Evolutionary conservation across 371 early-diverging fungal species (phyloP).

Genomic region (Mortierella polycephala): DNA sequence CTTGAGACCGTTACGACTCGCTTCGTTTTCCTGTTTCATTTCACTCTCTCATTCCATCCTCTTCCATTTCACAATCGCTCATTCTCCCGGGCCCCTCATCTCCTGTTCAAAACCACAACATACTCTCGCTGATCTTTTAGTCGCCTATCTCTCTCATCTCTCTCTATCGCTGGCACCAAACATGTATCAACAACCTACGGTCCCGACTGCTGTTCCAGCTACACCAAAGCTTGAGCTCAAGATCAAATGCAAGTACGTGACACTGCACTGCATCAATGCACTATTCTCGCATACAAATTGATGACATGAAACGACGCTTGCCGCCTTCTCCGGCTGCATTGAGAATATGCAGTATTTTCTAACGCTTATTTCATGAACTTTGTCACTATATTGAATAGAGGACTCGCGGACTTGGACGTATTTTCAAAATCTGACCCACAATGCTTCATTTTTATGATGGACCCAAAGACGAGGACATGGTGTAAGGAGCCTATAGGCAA

Average conservation of each 20-base stretch:
- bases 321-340: background rate
- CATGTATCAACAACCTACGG: slow-evolving; percentile 18
- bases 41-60: too few relatives aligned
- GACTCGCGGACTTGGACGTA: slow-evolving; percentile 50
- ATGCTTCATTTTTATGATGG: slow-evolving; percentile 48
- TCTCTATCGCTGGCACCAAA: background rate
- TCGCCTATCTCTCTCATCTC: background rate
- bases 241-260: slow-evolving; percentile 49
- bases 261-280: background rate
- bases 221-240: slow-evolving; percentile 45
- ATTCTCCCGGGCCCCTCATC: too few relatives aligned
- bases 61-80: too few relatives aligned
- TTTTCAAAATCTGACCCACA: slow-evolving; percentile 57
- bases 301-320: background rate
- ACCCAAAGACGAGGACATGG: slow-evolving; percentile 42
- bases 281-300: background rate
- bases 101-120: too few relatives aligned
- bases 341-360: background rate
- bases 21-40: too few relatives aligned
- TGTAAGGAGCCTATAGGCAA: slow-evolving; percentile 40
- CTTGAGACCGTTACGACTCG: too few relatives aligned
- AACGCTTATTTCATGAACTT: background rate
- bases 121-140: too few relatives aligned
- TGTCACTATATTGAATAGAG: background rate
- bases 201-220: slow-evolving; percentile 25